Base-by-base conservation (phyloP, 331 rosid genomes). In the Malus hybrid region DNA sequence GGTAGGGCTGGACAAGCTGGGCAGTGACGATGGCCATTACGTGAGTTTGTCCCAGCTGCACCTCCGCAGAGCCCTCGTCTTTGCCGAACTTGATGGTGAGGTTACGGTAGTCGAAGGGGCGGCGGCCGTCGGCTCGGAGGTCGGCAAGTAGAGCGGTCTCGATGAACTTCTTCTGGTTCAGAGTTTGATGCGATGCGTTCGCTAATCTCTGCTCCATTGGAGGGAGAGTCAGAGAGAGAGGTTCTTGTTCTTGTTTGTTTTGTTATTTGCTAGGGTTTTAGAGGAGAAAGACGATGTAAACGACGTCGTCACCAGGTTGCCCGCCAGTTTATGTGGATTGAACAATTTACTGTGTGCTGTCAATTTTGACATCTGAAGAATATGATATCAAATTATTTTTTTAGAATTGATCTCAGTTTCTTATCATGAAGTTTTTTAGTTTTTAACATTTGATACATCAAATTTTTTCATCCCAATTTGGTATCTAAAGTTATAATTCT, bases 61-160 rank as follows among this genome's bases (percentile, higher is more conserved):
- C 93, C 87, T 87, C 96, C 6, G 94, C 77, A 0, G 96, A 84
- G 18, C 97, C 96, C 48, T 91, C 94, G 18, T 81, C 83, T 39
- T 70, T 86, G 71, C 89, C 92, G 62, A 93, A 83, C 63, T 88
- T 87, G 86, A 93, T 83, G 32, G 64, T 85, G 46, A 90, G 80
- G 22, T 77, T 89, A 2, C 98, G 97, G 79, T 87, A 83, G 14
- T 93, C 96, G 76, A 86, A 88, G n/a, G 94, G 96, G 7, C 89
- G 85, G 3, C 97, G 97, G 18, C 98, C 97, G 72, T 93, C 98
- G 11, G 91, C 70, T 31, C 97, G 87, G 78, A 88, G 88, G 42
- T 87, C 94, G 2, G 88, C 85, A 4, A 73, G 80, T 5, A 90
- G 78, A 19, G 97, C 90, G 4, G 85, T 81, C 79, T 87, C 84